A percentile compares a stretch with the other conserved stretches of the same genome.
Evolutionary conservation across 2,329 filamentous ascomycete species (phyloP).

Genomic region (Ophiostoma sp.): DNA sequence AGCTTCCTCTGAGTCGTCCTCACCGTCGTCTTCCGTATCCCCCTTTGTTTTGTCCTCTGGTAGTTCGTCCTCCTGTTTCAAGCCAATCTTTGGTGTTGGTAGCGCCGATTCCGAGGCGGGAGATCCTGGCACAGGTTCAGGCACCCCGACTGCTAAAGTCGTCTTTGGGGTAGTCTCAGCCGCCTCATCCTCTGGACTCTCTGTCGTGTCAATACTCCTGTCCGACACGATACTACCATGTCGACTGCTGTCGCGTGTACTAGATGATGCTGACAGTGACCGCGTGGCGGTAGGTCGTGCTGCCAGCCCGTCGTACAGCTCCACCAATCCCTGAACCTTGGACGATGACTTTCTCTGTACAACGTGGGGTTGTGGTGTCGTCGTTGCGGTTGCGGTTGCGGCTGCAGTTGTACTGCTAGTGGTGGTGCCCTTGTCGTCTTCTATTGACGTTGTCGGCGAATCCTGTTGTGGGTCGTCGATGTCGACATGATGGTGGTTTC

Average conservation of each 20-base stretch:
- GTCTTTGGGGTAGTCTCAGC: background rate
- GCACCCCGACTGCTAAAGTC: background rate
- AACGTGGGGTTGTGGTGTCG: background rate
- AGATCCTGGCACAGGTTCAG: background rate
- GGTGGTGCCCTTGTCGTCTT: slow-evolving; percentile 39
- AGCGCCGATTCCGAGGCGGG: background rate
- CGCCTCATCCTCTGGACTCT: background rate
- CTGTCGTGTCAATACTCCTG: background rate
- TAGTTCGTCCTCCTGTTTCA: background rate
- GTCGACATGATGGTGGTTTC: slow-evolving; percentile 27
- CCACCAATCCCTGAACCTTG: slow-evolving; percentile 54
- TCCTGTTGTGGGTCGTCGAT: slow-evolving; percentile 40
- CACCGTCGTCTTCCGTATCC: background rate
- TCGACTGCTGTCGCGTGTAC: background rate
- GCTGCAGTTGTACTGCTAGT: slow-evolving; percentile 22
- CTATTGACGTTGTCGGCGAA: slow-evolving; percentile 49
- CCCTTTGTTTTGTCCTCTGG: background rate
- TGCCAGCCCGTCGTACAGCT: slow-evolving; percentile 47
- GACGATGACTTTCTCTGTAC: slow-evolving; percentile 39
- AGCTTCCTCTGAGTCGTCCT: background rate
- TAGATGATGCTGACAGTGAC: background rate
- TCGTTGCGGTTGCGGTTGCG: background rate
- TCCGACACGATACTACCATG: background rate
- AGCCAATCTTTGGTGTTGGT: background rate
- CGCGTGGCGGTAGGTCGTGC: background rate